Base-by-base conservation (phyloP, 495 filamentous ascomycete genomes). In the Ascodesmis nigricans region DNA sequence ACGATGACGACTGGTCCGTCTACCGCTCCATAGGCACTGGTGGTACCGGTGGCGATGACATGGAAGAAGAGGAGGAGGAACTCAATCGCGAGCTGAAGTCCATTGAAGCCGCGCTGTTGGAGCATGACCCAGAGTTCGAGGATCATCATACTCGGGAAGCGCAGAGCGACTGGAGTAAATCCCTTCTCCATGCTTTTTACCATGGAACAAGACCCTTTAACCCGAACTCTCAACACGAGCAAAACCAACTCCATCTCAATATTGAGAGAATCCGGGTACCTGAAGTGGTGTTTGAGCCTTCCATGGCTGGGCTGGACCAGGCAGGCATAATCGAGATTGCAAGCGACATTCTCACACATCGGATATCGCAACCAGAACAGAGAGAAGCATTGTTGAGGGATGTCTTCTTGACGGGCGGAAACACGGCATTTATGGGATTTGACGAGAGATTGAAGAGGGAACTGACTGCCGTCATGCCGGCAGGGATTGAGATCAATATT, bases 1-100 rank as follows among this genome's bases (percentile, higher is more conserved):
- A 97, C 50, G 87, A 97, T 44, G 80, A 84, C 37, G 87, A 97
- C 54, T 97, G 87, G 87, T 75, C 76, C 33, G 79, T 97, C 9
- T 97, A 97, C 55, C 72, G 90, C 13, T 75, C 70, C 16, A 83
- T 97, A 26, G 80, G 80, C 2, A 79, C 72, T 1, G 81, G 76
- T 10, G 63, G 63, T 37, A 57, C 55, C 20, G 60, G 59, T 11
- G 75, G 71, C 43, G 79, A 83, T 48, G 73, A 77, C 11, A 66
- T 68, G 36, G 64, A 69, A 36, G 68, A 71, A 25, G 73, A 78
- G 40, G 74, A 79, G 36, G 82, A 92, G 55, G 84, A 93, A 41
- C 62, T 91, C 0, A 67, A 66, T 21, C 66, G 60, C 1, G 64
- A 63, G 29, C 65, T 97, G 18, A 72, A 75, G 42, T 57, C 55